Conservation (phyloP, 2,329 filamentous ascomycete species). For the Ceratocystis harringtonii region DNA sequence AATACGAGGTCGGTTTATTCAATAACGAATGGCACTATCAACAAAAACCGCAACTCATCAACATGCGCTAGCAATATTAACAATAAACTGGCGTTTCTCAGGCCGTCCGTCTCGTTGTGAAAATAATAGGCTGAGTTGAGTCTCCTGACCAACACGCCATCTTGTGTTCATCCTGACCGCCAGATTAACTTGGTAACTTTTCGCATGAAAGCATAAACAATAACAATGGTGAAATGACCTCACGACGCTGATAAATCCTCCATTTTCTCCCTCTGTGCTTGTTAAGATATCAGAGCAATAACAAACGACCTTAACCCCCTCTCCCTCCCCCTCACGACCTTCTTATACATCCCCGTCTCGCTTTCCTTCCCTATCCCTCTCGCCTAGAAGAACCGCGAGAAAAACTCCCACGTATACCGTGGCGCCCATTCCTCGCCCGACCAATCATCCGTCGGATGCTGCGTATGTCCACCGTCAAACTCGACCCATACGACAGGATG, state of each 20-base stretch:
- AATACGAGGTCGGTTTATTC: not conserved
- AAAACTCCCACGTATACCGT: constrained; percentile 17
- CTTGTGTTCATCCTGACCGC: too few relatives aligned
- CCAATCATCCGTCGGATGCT: constrained; percentile 10
- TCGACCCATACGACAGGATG: constrained; percentile 24
- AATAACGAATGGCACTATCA: not conserved
- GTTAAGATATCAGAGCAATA: too few relatives aligned
- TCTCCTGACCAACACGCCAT: not conserved
- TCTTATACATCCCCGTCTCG: not conserved
- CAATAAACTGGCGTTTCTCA: not conserved
- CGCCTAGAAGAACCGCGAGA: constrained; percentile 15
- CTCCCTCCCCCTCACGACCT: too few relatives aligned
- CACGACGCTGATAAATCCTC: not conserved
- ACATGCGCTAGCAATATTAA: not conserved
- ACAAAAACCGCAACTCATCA: too few relatives aligned
- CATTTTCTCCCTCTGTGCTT: not conserved
- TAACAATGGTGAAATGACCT: not conserved
- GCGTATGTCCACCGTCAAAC: constrained; percentile 17
- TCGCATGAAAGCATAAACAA: not conserved
- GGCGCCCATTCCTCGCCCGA: constrained; percentile 4
- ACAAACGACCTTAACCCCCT: too few relatives aligned
- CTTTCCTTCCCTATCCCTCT: not conserved
- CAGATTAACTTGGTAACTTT: too few relatives aligned
- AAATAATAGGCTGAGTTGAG: not conserved
- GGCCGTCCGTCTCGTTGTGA: not conserved